Base-by-base conservation (phyloP, 202 grass and related monocot genomes). In the Saccharum hybrid region DNA sequence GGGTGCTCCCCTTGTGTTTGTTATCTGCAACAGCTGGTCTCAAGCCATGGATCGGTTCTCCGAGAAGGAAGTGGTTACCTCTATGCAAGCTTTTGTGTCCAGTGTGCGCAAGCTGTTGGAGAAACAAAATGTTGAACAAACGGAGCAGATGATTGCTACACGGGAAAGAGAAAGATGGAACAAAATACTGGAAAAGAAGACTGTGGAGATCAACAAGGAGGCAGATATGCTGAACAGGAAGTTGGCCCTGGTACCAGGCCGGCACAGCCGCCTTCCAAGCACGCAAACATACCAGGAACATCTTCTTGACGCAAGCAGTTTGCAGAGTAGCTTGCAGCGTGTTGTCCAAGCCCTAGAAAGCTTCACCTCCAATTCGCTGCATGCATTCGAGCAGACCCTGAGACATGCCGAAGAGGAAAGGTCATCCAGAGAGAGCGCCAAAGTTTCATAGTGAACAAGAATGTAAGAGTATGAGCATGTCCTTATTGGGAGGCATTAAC, bases 1-100 rank as follows among this genome's bases (percentile, higher is more conserved):
- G 14, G 96, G 93, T 48, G 93, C 91, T 31, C 96, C 96, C 3
- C 84, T 89, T 33, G 85, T 99, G 30, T 99, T 96, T 66, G 71
- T 94, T 42, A 88, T 99, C 78, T 92, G 91, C 78, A 89, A 94
- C 67, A 87, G 37, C 75, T 99, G 93, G 96, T 96, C 91, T 70
- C 87, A 96, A 76, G 79, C 81, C 52, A 88, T 99, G 81, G 91
- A 96, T 70, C 84, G 87, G 65, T 77, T 94, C 31, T 95, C 89
- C 0, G 93, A 96, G 85, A 85, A 86, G 66, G 93, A 86, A 75
- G 91, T 89, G 31, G 72, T 96, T 28, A 84, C 82, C 4, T 54
- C 85, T 22, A 84, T 99, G 78, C 90, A 90, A 61, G 88, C 85
- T 82, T 90, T 92, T 22, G 88, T 91, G 33, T 64, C 79, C 56